Percentiles rank a stretch among this genome's conserved stretches.
Conservation (phyloP, 352 stramenopile genomes). For the Globisporangium paddicum region DNA sequence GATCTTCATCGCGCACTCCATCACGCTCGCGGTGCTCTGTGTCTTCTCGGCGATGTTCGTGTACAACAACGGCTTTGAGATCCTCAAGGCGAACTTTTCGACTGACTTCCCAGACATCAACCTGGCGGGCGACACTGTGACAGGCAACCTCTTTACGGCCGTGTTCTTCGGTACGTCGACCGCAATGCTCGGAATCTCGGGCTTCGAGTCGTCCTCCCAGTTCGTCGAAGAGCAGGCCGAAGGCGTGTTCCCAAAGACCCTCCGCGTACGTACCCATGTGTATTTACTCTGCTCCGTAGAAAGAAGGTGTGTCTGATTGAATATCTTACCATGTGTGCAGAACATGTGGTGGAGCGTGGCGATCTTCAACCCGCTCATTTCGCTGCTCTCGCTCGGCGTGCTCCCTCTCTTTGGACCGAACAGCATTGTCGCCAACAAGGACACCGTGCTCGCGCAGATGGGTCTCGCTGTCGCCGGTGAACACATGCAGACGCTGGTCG, state of each 20-base stretch:
- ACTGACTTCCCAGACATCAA: slow-evolving; percentile 88
- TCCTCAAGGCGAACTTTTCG: slow-evolving; percentile 77
- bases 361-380: slow-evolving; percentile 94
- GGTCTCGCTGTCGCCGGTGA: slow-evolving; percentile 74
- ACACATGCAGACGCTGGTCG: slow-evolving; percentile 73
- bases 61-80: slow-evolving; percentile 71
- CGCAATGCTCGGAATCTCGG: slow-evolving; percentile 94
- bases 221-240: slow-evolving; percentile 94
- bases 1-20: slow-evolving; percentile 91
- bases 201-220: slow-evolving; percentile 93
- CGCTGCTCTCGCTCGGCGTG: slow-evolving; percentile 87
- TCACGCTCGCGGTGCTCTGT: slow-evolving; percentile 81
- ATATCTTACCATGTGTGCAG: slow-evolving; percentile 18
- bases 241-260: slow-evolving; percentile 93
- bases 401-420: slow-evolving; percentile 72
- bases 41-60: slow-evolving; percentile 78
- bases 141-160: slow-evolving; percentile 79
- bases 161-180: slow-evolving; percentile 90
- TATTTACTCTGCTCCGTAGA: not conserved
- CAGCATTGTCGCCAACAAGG: slow-evolving; percentile 78
- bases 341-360: slow-evolving; percentile 94
- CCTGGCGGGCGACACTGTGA: slow-evolving; percentile 71
- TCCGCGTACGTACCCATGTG: slow-evolving; percentile 44
- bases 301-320: slow-evolving; percentile 2
- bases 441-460: slow-evolving; percentile 91